phyloP scores from a whole-genome alignment of 306 rosid species.

The Fragaria ananassa region DNA sequence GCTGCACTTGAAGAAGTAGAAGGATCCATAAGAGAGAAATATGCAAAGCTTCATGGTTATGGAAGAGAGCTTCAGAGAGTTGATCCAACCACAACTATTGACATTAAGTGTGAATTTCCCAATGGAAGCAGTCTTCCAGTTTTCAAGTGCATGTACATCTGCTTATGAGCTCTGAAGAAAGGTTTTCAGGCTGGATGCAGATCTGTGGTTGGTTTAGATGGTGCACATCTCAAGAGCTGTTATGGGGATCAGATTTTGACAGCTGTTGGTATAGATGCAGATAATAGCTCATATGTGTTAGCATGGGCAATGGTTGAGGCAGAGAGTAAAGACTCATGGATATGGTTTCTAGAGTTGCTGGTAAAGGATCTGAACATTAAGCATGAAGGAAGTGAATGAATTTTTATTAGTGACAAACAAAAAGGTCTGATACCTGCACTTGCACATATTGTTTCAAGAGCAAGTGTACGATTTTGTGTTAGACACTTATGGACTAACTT shows the following conservation, averaged over 20 bases:
- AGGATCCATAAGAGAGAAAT: background rate
- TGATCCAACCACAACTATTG: background rate
- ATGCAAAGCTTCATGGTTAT: background rate
- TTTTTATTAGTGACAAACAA: no score
- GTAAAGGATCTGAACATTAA: no score
- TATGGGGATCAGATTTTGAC: background rate
- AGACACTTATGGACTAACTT: background rate
- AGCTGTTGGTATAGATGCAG: no score
- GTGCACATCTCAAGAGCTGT: background rate
- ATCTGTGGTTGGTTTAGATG: background rate
- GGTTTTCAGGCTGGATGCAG: background rate
- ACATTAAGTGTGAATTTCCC: background rate
- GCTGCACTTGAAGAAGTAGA: background rate
- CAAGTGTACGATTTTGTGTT: background rate
- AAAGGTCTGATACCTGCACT: no score
- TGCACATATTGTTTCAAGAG: background rate
- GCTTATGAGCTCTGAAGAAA: background rate
- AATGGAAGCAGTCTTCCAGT: background rate
- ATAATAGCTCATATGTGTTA: no score
- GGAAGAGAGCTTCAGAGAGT: background rate
- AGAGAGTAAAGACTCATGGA: no score
- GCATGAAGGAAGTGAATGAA: no score
- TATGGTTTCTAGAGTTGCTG: no score
- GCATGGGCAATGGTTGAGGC: no score
- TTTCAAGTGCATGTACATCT: background rate